Evolutionary conservation across 345 rosid genomes (phyloP), one percentile per base, ranked within the genome.

Genomic region (Brassica cretica): DNA sequence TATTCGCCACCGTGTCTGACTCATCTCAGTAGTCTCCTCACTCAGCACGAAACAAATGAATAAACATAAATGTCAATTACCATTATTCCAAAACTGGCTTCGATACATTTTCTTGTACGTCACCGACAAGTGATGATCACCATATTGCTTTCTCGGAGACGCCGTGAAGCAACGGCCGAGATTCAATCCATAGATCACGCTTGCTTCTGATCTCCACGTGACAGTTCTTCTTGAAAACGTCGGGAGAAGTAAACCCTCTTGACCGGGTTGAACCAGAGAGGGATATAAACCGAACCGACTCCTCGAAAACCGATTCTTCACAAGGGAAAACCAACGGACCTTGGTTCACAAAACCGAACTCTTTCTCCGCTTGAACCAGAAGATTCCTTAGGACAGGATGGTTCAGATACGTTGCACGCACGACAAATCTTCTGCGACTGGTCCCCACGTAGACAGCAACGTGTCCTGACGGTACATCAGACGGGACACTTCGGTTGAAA

Each of bases 241-340:
- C 96, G 2, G 84, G 72, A 74, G 83, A 84, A 35, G 73, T 74
- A 71, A 80, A 75, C 84, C 88, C 83, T 63, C 79, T 25, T 5
- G 90, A 80, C 63, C 73, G 84, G 11, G 83, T 80, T 7, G 89
- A 81, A 64, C 87, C 95, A 11, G 90, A 82, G 71, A 84, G 53
- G 41, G 98, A 86, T 11, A 95, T 88, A 82, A 80, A 85, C 75
- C 85, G 88, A 79, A 95, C 72, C 16, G 81, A 87, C 64, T 93
- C 97, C 74, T 93, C 97, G 78, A 95, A 95, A 21, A 88, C 83
- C 14, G 87, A 81, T 78, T 92, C 98, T 37, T 93, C 99, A 73
- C 99, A 95, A 9, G 99, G 99, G 63, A 95, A 85, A 60, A 89
- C 81, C 67, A 95, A 73, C 0, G 96, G 99, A 1, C 98, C 98